Evolutionary conservation across 2,329 filamentous ascomycete genomes (phyloP).

Genomic region (Botrytis sinoallii): DNA sequence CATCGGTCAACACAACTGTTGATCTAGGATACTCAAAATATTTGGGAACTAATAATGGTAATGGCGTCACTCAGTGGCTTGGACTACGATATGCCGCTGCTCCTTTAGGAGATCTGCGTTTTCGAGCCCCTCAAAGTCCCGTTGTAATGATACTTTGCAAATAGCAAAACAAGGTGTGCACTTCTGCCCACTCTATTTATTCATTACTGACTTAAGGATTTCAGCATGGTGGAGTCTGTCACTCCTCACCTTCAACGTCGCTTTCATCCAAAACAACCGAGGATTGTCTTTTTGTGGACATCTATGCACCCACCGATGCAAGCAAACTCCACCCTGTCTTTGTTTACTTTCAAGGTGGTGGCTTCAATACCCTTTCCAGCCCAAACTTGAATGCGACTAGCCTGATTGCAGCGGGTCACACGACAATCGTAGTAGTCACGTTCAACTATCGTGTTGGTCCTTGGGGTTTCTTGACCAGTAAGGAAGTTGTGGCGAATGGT

Average conservation of each 20-base stretch:
- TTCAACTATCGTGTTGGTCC: constrained; percentile 75
- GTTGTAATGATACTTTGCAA: constrained; percentile 23
- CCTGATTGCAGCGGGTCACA: constrained; percentile 56
- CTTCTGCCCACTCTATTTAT: not conserved
- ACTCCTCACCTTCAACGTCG: constrained; percentile 29
- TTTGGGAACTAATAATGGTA: constrained; percentile 50
- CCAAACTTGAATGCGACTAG: constrained; percentile 58
- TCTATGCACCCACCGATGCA: constrained; percentile 57
- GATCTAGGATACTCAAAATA: constrained; percentile 67
- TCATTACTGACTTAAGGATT: not conserved
- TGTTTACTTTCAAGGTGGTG: constrained; percentile 57
- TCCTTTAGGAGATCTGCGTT: constrained; percentile 63
- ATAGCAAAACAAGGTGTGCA: constrained; percentile 32
- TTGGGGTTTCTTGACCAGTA: constrained; percentile 66
- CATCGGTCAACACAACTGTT: constrained; percentile 37
- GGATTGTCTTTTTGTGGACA: constrained; percentile 68
- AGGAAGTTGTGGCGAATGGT: constrained; percentile 49
- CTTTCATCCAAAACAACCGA: constrained; percentile 45
- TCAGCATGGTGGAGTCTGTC: constrained; percentile 33
- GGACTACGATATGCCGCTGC: constrained; percentile 73
- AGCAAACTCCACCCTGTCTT: constrained; percentile 56
- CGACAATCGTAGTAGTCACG: constrained; percentile 65
- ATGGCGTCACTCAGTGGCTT: constrained; percentile 67
- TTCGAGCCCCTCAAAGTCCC: constrained; percentile 65
- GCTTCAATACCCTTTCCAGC: constrained; percentile 51